Evolutionary conservation across 2,329 filamentous ascomycete genomes (phyloP).

Genomic region (Microcyclospora pomicola): DNA sequence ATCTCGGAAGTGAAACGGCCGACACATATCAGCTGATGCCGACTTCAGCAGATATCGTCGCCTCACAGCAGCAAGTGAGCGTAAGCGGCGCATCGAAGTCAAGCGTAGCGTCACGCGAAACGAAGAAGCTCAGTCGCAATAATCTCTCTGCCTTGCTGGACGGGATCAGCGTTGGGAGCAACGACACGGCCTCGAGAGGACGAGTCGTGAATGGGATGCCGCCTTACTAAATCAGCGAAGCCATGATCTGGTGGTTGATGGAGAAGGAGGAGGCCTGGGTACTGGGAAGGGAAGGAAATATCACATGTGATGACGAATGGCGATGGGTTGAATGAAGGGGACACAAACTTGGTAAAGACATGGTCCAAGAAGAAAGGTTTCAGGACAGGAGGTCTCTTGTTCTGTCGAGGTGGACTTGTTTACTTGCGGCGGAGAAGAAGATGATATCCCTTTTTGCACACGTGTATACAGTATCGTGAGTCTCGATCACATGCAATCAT

Average conservation of each 20-base stretch:
- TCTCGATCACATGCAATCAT: no score
- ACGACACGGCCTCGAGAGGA: background rate
- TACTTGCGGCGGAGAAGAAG: no score
- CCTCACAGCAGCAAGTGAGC: slow-evolving; percentile 2
- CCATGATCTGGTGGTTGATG: background rate
- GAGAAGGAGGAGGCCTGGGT: no score
- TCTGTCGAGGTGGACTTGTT: no score
- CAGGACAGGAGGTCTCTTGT: no score
- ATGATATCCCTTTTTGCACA: no score
- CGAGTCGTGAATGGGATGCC: background rate
- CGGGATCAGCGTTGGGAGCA: slow-evolving; percentile 3
- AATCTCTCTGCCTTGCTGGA: slow-evolving; percentile 5
- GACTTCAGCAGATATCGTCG: background rate
- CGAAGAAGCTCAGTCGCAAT: background rate
- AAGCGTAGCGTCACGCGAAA: background rate
- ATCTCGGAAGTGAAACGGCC: slow-evolving; percentile 8
- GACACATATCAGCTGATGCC: background rate
- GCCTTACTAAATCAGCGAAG: slow-evolving; percentile 1
- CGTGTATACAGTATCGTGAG: no score
- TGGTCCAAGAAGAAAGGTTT: no score
- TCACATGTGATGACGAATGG: no score
- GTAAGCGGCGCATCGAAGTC: background rate
- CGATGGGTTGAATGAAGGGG: no score
- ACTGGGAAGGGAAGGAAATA: no score
- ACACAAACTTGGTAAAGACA: no score